phyloP scores from a whole-genome alignment of 225 moss, liverwort and hornwort genomes.

The Straminergon stramineum region DNA sequence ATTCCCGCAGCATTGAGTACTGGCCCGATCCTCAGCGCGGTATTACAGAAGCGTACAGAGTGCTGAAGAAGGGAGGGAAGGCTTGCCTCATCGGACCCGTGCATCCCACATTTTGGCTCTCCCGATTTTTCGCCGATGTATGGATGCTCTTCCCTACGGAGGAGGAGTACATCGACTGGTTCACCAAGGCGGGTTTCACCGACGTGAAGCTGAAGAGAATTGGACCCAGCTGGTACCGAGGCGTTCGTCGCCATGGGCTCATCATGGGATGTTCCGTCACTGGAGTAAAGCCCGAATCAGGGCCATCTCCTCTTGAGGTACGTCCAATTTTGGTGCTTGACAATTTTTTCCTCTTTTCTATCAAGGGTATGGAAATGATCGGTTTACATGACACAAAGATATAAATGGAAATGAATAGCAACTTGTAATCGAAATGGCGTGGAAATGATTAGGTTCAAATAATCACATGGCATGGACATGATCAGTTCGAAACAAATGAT shows the following conservation, averaged over 20 bases:
- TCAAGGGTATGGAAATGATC: not conserved
- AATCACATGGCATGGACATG: not conserved
- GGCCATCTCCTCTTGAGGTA: slow-evolving; percentile 85
- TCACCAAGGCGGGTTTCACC: slow-evolving; percentile 89
- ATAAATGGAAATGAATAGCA: not conserved
- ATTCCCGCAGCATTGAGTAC: slow-evolving; percentile 83
- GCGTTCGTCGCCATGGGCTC: slow-evolving; percentile 92
- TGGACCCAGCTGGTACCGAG: slow-evolving; percentile 97
- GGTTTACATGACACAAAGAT: not conserved
- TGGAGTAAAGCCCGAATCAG: slow-evolving; percentile 74
- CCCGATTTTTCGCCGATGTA: slow-evolving; percentile 82
- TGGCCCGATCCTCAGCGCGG: slow-evolving; percentile 99
- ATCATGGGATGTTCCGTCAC: slow-evolving; percentile 99
- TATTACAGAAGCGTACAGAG: slow-evolving; percentile 89
- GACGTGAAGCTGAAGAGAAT: slow-evolving; percentile 95
- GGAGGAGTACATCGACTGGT: slow-evolving; percentile 91
- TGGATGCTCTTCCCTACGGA: slow-evolving; percentile 99
- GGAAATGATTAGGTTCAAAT: not conserved
- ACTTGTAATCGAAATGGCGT: not conserved
- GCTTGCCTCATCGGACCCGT: slow-evolving; percentile 96
- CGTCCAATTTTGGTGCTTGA: not conserved
- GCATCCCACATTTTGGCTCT: slow-evolving; percentile 89
- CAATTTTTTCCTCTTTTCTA: not conserved
- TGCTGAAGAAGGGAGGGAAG: slow-evolving; percentile 88
- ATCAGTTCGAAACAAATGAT: not conserved